Evolutionary conservation across 1,139 yeast species (phyloP).

Genomic region (Hyphopichia pseudoburtonii): DNA sequence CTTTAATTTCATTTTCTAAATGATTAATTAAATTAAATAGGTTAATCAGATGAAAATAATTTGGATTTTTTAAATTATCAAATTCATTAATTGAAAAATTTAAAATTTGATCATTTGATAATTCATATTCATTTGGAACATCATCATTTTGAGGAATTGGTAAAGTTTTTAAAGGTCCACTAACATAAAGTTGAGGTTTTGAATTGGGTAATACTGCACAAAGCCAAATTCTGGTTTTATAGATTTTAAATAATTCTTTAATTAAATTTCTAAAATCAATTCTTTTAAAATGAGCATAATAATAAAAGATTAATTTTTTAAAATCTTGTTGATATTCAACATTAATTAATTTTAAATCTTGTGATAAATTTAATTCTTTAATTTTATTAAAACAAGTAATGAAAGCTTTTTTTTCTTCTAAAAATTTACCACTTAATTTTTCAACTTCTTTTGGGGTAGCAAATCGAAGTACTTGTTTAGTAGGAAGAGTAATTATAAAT

Average conservation of each 20-base stretch:
- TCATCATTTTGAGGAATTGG: constrained; percentile 9
- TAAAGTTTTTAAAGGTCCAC: constrained; percentile 2
- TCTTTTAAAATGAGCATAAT: constrained; percentile 71
- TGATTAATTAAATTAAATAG: constrained; percentile 36
- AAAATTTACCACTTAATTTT: constrained; percentile 42
- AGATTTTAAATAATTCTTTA: constrained; percentile 86
- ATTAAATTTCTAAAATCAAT: constrained; percentile 92
- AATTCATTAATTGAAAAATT: constrained; percentile 42
- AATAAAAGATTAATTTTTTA: constrained; percentile 88
- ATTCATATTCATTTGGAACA: constrained; percentile 40
- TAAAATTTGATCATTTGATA: constrained; percentile 41
- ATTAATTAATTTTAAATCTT: constrained; percentile 52
- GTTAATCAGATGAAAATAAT: constrained; percentile 46
- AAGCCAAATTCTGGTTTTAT: constrained; percentile 96
- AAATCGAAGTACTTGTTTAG: constrained; percentile 49
- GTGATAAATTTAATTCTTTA: constrained; percentile 41
- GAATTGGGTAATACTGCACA: constrained; percentile 69
- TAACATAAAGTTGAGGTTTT: constrained; percentile 31
- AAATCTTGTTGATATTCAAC: constrained; percentile 97
- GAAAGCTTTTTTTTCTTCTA: constrained; percentile 50
- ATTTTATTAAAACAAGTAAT: constrained; percentile 46
- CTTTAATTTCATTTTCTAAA: constrained; percentile 34
- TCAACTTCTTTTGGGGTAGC: constrained; percentile 51
- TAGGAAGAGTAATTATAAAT: constrained; percentile 47
- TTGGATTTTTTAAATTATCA: constrained; percentile 33